Base-by-base conservation (phyloP, 805 yeast genomes). In the Candida stauntonica region DNA sequence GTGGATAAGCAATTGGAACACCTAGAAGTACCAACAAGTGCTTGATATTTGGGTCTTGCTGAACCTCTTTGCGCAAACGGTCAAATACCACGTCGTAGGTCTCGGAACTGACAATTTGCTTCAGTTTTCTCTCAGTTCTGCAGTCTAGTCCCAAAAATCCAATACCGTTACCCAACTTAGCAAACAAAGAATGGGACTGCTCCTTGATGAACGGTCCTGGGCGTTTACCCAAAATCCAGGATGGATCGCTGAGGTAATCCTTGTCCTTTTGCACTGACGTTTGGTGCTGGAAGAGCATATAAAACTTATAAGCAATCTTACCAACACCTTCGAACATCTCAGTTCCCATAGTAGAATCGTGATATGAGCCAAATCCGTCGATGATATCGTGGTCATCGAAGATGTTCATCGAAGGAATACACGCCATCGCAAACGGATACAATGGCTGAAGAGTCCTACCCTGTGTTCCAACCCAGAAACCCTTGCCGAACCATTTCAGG, bases 351-450 rank as follows among this genome's bases (percentile, higher is more conserved):
- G 95, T 86, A 1, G 61, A 40, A 48, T 87, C 84, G 34, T 71
- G 68, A 60, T 91, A 91, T 0, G 96, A 85, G 3, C 98, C 99
- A 63, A 78, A 91, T 3, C 98, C 99, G 57, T 91, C 99, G 49
- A 93, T 89, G 36, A 91, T 86, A 60, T 93, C 98, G 62, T 91
- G 99, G 60, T 91, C 99, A 60, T 91, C 99, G 63, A 67, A 89
- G 23, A 91, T 76, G 60, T 89, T 91, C 38, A 91, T 70, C 26
- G 82, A 73, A 5, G 99, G 98, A 46, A 91, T 89, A 33, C 77
- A 77, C 0, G 94, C 79, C 67, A 84, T 63, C 3, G 97, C 86
- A 26, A 75, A 56, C 1, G 96, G 93, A 51, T 78, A 81, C 36
- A 79, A 65, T 1, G 71, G 45, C 58, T 88, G 95, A 26, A 75